These are phyloP conservation scores for Magnolia sinica DNA, from an alignment of 164 flowering plant species.

Conservation along the genomic window DNA sequence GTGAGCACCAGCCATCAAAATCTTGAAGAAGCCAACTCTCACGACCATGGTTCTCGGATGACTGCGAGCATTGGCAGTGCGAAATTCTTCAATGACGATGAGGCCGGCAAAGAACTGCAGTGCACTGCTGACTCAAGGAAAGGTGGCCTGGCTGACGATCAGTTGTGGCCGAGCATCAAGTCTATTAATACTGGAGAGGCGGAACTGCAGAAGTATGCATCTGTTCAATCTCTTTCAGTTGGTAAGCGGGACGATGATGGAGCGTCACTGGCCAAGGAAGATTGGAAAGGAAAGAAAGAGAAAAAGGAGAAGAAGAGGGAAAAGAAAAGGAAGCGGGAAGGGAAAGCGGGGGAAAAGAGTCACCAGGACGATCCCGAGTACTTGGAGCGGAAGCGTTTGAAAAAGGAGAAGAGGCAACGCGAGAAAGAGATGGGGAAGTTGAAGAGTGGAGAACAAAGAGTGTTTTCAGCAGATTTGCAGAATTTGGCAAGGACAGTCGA, in stretches of 20 bases:
- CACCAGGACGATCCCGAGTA: conserved; percentile 63
- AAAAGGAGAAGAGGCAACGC: conserved; percentile 63
- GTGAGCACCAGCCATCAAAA: conserved; percentile 53
- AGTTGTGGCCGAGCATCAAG: conserved; percentile 32
- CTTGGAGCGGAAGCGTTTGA: conserved; percentile 63
- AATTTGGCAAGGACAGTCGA: neutral
- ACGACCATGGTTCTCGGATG: conserved; percentile 69
- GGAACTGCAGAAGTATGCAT: conserved; percentile 34
- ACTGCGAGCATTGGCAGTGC: conserved; percentile 90
- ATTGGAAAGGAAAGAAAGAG: conserved; percentile 37
- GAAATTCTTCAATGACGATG: conserved; percentile 56
- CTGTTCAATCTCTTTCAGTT: conserved; percentile 38
- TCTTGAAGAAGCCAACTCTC: conserved; percentile 74
- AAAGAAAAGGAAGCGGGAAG: conserved; percentile 58
- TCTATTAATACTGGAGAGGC: conserved; percentile 31
- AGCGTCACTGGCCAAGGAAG: conserved; percentile 16
- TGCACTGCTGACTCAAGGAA: conserved; percentile 92
- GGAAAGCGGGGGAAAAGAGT: conserved; percentile 29
- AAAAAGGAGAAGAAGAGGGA: conserved; percentile 51
- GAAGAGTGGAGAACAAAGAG: conserved; percentile 23
- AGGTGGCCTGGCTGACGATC: conserved; percentile 29
- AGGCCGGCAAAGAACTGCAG: conserved; percentile 68
- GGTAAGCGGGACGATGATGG: conserved; percentile 26
- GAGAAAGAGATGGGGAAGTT: conserved; percentile 61
- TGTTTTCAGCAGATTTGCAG: conserved; percentile 20